phyloP scores from a whole-genome alignment of 345 rosid species.

The Cardamine resedifolia region DNA sequence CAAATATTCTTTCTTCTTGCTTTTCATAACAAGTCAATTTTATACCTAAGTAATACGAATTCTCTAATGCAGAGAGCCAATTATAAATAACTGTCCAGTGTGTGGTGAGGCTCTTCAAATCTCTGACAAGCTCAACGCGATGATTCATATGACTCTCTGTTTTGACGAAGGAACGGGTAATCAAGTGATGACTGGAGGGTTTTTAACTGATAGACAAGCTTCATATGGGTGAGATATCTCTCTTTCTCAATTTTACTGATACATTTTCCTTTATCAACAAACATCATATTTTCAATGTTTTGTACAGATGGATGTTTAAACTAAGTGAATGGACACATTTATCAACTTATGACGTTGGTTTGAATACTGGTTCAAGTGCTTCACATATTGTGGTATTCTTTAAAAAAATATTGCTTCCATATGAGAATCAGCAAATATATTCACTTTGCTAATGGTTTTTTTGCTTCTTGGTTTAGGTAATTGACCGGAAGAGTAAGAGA shows the following conservation, averaged over 20 bases:
- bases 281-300: neutral
- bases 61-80: constrained; percentile 60
- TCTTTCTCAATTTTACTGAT: neutral
- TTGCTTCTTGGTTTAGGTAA: constrained; percentile 56
- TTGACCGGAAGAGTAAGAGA: constrained; percentile 78
- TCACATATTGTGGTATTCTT: constrained; percentile 84
- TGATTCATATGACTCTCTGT: constrained; percentile 91
- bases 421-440: too few relatives aligned
- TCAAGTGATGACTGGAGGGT: too few relatives aligned
- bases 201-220: constrained; percentile 92
- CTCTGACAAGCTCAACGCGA: constrained; percentile 70
- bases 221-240: constrained; percentile 70
- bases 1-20: neutral
- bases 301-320: constrained; percentile 83
- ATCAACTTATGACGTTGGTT: constrained; percentile 84
- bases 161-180: constrained; percentile 98
- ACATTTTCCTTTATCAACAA: neutral
- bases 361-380: constrained; percentile 85
- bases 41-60: neutral
- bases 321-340: constrained; percentile 95
- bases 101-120: constrained; percentile 78
- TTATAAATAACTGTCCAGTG: constrained; percentile 80
- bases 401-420: too few relatives aligned
- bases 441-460: neutral
- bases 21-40: neutral